These are phyloP conservation scores for Neodidymelliopsis sp. DNA, from an alignment of 2,329 filamentous ascomycete species.

Conservation along the genomic window DNA sequence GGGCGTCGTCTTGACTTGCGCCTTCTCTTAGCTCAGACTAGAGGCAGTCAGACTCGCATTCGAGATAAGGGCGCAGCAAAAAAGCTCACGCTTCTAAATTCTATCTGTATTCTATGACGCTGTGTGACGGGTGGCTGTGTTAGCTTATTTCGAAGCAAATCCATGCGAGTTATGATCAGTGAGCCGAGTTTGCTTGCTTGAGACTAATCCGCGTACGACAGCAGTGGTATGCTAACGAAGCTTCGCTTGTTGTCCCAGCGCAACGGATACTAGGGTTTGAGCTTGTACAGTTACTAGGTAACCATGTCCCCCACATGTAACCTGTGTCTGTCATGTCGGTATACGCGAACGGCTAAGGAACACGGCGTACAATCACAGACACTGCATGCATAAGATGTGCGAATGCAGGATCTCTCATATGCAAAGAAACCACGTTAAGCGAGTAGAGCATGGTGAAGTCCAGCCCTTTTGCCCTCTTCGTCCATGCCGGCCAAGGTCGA, in stretches of 20 bases:
- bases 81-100: too few species aligned
- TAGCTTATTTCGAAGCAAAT: background rate
- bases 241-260: background rate
- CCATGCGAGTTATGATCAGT: background rate
- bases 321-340: background rate
- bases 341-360: background rate
- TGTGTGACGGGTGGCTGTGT: background rate
- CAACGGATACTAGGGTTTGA: background rate
- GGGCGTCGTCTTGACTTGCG: background rate
- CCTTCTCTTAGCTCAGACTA: background rate
- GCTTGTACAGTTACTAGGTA: background rate
- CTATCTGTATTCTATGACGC: too few species aligned
- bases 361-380: background rate
- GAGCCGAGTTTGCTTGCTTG: background rate
- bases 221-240: background rate
- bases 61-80: background rate
- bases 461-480: background rate
- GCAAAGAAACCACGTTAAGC: background rate
- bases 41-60: conserved; percentile 1
- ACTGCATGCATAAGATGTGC: background rate
- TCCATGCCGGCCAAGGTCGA: background rate
- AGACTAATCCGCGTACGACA: background rate
- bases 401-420: background rate
- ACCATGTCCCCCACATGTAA: background rate
- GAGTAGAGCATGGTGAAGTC: background rate